Conservation (phyloP, 148 eudicot species). For the Dianthus caryophyllus region DNA sequence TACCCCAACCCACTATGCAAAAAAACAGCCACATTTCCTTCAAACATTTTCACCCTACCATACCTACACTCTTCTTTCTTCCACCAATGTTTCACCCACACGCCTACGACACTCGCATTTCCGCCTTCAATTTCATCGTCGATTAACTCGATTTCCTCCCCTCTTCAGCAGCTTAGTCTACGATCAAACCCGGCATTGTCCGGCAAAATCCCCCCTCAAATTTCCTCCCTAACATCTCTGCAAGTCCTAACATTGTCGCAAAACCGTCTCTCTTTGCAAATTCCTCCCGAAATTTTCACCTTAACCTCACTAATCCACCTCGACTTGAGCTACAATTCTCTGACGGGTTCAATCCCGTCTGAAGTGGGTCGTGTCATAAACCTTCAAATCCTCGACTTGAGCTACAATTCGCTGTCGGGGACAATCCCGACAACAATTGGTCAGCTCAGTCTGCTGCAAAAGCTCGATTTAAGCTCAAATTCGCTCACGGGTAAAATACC, state of each 20-base stretch:
- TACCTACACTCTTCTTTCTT: constrained; percentile 58
- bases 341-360: constrained; percentile 43
- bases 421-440: constrained; percentile 56
- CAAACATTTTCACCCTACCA: constrained; percentile 62
- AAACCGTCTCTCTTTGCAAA: constrained; percentile 44
- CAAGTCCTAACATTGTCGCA: constrained; percentile 74
- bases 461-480: constrained; percentile 75
- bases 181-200: constrained; percentile 55
- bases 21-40: constrained; percentile 44
- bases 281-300: constrained; percentile 40
- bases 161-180: constrained; percentile 66
- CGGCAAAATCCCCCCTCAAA: constrained; percentile 55
- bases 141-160: constrained; percentile 14
- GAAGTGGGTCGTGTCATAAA: constrained; percentile 44
- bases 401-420: constrained; percentile 60
- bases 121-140: constrained; percentile 21
- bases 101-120: constrained; percentile 30
- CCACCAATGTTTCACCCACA: constrained; percentile 57
- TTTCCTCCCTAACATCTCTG: constrained; percentile 51
- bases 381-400: constrained; percentile 67
- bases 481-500: constrained; percentile 50
- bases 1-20: constrained; percentile 65
- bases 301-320: constrained; percentile 51
- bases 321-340: constrained; percentile 66
- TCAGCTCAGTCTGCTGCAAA: constrained; percentile 53